Evolutionary conservation across 1,284 basidiomycete genomes (phyloP).

Genomic region (Sporisorium iseilematis-ciliati): DNA sequence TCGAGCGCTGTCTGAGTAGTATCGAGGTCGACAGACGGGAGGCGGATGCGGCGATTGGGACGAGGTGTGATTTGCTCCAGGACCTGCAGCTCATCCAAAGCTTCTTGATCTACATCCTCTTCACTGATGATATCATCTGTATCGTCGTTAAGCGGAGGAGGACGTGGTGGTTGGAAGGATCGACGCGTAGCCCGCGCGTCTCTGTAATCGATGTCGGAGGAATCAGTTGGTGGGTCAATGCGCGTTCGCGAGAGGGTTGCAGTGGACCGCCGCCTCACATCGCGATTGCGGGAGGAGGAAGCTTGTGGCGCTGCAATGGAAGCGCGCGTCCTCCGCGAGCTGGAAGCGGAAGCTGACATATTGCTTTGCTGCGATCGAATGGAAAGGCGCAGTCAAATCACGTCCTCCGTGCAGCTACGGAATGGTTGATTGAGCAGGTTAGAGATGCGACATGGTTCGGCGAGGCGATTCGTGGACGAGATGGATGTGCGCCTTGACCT

Average conservation of each 20-base stretch:
- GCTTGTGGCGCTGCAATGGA: conserved; percentile 21
- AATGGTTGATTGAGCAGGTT: neutral
- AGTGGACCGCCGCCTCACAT: conserved; percentile 8
- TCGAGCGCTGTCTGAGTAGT: conserved; percentile 33
- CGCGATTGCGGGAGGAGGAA: conserved; percentile 6
- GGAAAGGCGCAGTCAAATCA: neutral
- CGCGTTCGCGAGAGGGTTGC: conserved; percentile 5
- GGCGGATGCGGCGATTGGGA: conserved; percentile 15
- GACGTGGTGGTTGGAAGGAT: neutral
- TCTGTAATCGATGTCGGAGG: conserved; percentile 18
- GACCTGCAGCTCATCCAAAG: conserved; percentile 30
- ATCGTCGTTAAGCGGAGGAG: neutral
- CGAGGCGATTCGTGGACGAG: neutral
- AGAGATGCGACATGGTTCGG: neutral
- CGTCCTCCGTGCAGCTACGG: conserved; percentile 2
- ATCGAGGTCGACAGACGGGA: conserved; percentile 15
- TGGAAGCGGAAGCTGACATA: conserved; percentile 17
- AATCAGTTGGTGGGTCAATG: neutral
- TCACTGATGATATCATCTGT: conserved; percentile 15
- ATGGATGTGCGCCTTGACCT: neutral
- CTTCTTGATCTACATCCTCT: conserved; percentile 25
- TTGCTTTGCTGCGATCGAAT: neutral
- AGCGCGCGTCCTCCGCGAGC: conserved; percentile 22
- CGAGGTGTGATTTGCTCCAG: conserved; percentile 36
- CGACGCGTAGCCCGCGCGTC: conserved; percentile 1